These are phyloP conservation scores for Coniferiporia sulphurascens DNA, from an alignment of 1,284 basidiomycete species.

Conservation along the genomic window DNA sequence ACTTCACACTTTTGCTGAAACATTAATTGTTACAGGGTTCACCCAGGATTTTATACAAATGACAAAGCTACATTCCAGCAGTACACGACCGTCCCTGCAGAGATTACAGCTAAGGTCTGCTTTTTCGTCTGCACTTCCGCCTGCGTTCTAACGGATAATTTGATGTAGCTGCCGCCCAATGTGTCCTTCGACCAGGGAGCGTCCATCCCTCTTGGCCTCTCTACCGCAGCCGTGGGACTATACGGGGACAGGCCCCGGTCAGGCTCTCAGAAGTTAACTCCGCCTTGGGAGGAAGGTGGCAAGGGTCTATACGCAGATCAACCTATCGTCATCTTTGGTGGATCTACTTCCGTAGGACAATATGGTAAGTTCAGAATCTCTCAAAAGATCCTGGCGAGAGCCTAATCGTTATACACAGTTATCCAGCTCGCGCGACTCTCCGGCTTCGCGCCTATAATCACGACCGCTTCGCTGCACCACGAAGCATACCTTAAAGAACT, in stretches of 20 bases:
- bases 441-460: slow-evolving; percentile 45
- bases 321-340: too few relatives aligned
- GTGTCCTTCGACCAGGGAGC: slow-evolving; percentile 41
- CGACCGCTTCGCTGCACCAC: slow-evolving; percentile 42
- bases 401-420: slow-evolving; percentile 22
- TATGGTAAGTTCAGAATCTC: slow-evolving; percentile 22
- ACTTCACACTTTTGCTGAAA: background rate
- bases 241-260: slow-evolving; percentile 18
- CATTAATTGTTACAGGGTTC: background rate
- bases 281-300: too few relatives aligned
- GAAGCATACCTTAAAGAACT: slow-evolving; percentile 38
- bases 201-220: slow-evolving; percentile 26
- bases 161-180: slow-evolving; percentile 31
- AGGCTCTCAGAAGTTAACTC: background rate
- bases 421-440: slow-evolving; percentile 44
- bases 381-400: too few relatives aligned
- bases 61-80: slow-evolving; percentile 26
- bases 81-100: slow-evolving; percentile 23
- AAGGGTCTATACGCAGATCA: too few relatives aligned
- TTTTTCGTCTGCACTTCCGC: background rate
- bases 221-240: slow-evolving; percentile 27
- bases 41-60: slow-evolving; percentile 9
- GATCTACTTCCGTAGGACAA: too few relatives aligned
- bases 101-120: slow-evolving; percentile 25
- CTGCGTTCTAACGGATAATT: background rate